Evolutionary conservation across 2,329 filamentous ascomycete species (phyloP), one percentile per base, ranked within the genome.

Genomic region (Shiraia bambusicola): DNA sequence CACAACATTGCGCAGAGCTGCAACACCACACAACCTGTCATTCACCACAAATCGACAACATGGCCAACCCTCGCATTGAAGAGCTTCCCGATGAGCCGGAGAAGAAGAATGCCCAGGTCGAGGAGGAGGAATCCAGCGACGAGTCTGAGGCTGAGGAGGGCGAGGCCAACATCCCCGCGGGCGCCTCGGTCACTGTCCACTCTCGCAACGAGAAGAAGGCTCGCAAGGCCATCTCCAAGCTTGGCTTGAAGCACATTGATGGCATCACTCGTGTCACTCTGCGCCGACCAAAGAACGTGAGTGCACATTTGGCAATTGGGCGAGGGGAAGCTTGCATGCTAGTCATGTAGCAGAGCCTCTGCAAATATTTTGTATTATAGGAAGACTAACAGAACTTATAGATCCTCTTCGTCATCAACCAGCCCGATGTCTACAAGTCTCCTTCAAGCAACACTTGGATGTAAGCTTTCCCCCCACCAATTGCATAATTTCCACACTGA

Each of bases 191-290:
- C 69, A 83, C 93, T 65, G 86, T 98, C 69, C 92, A 97, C 83
- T 95, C 89, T 71, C 90, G 93, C 75, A 97, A 97, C 79, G 93
- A 98, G 87, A 98, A 98, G 88, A 98, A 98, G 86, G 94, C 93
- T 66, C 87, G 93, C 78, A 98, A 98, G 84, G 90, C 91, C 69
- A 95, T 98, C 72, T 88, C 90, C 75, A 98, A 98, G 85, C 84
- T 97, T 70, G 91, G 95, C 72, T 80, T 98, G 71, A 93, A 89
- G 81, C 90, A 92, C 69, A 87, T 98, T 61, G 87, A 88, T 68
- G 94, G 93, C 71, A 98, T 98, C 76, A 98, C 93, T 67, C 86
- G 93, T 70, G 94, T 98, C 66, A 98, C 94, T 59, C 84, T 98
- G 69, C 88, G 93, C 76, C 83, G 94, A 75, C 94, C 94, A 66